phyloP scores from a whole-genome alignment of 108 stramenopile species.

The Craspedostauros australis region DNA sequence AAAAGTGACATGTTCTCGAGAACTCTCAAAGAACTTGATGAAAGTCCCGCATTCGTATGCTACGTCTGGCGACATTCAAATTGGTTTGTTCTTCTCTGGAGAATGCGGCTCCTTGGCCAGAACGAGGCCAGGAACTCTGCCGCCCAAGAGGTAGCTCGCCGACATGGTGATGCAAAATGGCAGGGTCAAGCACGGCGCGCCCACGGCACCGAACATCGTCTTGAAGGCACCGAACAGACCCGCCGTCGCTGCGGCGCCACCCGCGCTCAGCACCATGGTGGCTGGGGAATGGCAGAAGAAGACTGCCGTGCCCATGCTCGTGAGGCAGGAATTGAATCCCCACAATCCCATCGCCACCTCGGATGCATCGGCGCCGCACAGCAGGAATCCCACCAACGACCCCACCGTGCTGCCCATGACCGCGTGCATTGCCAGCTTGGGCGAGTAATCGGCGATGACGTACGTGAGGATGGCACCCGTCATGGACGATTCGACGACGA shows the following conservation, averaged over 20 bases:
- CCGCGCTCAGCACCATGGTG: conserved; percentile 38
- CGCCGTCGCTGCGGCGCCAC: conserved; percentile 62
- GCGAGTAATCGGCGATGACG: conserved; percentile 44
- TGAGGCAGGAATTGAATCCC: conserved; percentile 70
- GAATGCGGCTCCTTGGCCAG: conserved; percentile 63
- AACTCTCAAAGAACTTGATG: too few relatives aligned
- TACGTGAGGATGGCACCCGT: conserved; percentile 36
- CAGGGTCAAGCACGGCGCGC: conserved; percentile 64
- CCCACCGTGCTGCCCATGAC: conserved; percentile 50
- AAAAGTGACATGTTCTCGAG: too few relatives aligned
- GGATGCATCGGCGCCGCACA: conserved; percentile 24
- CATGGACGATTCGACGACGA: conserved; percentile 62
- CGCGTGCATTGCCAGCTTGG: conserved; percentile 53
- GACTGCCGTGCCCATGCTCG: conserved; percentile 70
- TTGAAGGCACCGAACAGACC: conserved; percentile 67
- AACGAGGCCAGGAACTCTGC: conserved; percentile 40
- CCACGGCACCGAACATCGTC: conserved; percentile 43
- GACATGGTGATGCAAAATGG: conserved; percentile 73
- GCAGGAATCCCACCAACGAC: conserved; percentile 31
- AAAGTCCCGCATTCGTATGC: too few relatives aligned
- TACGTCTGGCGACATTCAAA: too few relatives aligned
- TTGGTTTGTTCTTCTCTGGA: conserved; percentile 53
- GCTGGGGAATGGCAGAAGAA: conserved; percentile 61
- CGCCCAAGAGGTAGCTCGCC: conserved; percentile 54
- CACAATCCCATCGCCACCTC: conserved; percentile 59